These are phyloP conservation scores for Cercospora berteroae DNA, from an alignment of 2,329 filamentous ascomycete species.

Conservation along the genomic window DNA sequence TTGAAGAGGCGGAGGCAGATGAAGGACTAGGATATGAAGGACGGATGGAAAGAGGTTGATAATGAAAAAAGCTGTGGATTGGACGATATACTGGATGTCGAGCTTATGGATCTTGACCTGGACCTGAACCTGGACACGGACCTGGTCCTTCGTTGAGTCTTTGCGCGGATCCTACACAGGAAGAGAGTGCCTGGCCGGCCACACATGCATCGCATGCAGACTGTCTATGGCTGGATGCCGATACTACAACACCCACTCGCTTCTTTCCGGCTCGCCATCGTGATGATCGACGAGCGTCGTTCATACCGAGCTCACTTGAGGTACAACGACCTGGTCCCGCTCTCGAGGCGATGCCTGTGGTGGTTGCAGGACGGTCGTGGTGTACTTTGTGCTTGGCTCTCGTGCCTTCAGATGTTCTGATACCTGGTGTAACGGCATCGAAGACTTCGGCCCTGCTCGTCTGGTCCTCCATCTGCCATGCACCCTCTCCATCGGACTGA, in stretches of 20 bases:
- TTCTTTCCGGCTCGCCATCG: background rate
- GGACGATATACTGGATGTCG: background rate
- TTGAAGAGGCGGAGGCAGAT: slow-evolving; percentile 17
- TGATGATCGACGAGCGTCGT: background rate
- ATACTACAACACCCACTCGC: background rate
- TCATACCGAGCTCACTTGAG: background rate
- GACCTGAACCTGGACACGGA: background rate
- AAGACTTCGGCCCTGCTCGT: background rate
- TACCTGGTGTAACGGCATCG: background rate
- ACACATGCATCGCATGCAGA: background rate
- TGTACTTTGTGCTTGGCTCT: background rate
- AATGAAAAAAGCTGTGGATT: background rate
- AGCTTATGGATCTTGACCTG: background rate
- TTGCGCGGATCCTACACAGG: background rate
- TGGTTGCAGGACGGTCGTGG: background rate
- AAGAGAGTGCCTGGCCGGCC: background rate
- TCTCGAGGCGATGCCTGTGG: background rate
- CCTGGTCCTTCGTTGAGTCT: background rate
- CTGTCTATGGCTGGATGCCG: background rate
- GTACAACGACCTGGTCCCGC: background rate
- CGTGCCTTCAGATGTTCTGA: background rate
- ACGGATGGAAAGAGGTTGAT: too few relatives aligned
- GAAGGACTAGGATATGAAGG: background rate
- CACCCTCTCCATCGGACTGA: background rate
- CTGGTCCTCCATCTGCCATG: slow-evolving; percentile 1